Percentiles rank a stretch among this genome's conserved stretches.
Evolutionary conservation across 192 early-diverging fungal genomes (phyloP).

Genomic region (Coemansia sp.): DNA sequence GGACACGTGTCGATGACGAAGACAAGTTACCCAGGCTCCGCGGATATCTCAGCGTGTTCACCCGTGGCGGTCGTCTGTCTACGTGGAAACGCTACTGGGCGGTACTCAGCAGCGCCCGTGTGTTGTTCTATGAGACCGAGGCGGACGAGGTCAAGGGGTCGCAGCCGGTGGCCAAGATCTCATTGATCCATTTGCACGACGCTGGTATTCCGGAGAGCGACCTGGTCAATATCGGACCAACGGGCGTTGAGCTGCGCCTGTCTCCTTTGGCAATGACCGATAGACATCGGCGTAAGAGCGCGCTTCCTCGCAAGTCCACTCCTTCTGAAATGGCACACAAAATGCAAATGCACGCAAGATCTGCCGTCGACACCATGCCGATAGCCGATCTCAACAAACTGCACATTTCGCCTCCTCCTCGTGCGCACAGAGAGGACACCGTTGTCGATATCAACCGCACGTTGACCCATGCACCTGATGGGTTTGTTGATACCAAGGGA

Average conservation of each 20-base stretch:
- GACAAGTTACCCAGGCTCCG: constrained; percentile 31
- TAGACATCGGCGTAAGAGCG: constrained; percentile 53
- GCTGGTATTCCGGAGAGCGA: constrained; percentile 44
- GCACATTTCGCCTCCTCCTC: not conserved
- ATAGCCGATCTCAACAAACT: not conserved
- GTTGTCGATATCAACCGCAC: constrained; percentile 9
- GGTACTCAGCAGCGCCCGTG: constrained; percentile 38
- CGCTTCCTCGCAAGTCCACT: constrained; percentile 36
- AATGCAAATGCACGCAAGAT: not conserved
- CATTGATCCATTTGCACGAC: constrained; percentile 46
- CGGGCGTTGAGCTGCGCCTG: constrained; percentile 50
- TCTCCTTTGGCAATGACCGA: constrained; percentile 56
- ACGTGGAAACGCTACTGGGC: constrained; percentile 58
- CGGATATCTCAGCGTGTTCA: constrained; percentile 51
- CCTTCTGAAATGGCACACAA: not conserved
- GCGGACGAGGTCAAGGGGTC: constrained; percentile 22
- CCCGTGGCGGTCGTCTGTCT: constrained; percentile 48
- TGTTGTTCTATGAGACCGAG: constrained; percentile 47
- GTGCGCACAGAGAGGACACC: not conserved
- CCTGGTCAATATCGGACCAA: constrained; percentile 49
- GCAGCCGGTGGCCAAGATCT: constrained; percentile 35
- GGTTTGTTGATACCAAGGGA: constrained; percentile 2
- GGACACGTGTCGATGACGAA: constrained; percentile 37
- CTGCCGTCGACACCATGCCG: constrained; percentile 5
- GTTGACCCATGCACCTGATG: constrained; percentile 17